These are phyloP conservation scores for Ambrosia hybrid DNA, from an alignment of 140 eudicot genomes.

Conservation along the genomic window DNA sequence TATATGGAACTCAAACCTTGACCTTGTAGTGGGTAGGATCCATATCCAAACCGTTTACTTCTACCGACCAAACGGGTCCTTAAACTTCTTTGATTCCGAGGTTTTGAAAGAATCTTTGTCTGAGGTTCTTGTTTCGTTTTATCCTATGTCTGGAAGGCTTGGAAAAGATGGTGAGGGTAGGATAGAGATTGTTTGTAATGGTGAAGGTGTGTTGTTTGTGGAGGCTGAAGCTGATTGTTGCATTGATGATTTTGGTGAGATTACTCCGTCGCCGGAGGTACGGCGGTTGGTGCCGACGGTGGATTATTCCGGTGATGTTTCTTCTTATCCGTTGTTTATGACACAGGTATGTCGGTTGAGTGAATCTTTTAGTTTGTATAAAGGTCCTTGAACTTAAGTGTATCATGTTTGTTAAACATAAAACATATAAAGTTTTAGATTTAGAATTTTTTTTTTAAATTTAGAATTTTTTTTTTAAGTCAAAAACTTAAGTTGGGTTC, in stretches of 20 bases:
- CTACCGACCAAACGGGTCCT: slow-evolving; percentile 37
- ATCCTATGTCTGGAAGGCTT: slow-evolving; percentile 50
- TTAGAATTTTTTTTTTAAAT: no score
- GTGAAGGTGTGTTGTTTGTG: slow-evolving; percentile 40
- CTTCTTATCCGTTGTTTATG: slow-evolving; percentile 34
- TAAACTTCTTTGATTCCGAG: slow-evolving; percentile 24
- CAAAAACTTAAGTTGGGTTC: no score
- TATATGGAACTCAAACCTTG: slow-evolving; percentile 54
- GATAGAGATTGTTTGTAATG: slow-evolving; percentile 37
- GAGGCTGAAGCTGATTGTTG: slow-evolving; percentile 42
- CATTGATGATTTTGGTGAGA: slow-evolving; percentile 44
- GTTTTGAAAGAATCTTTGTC: slow-evolving; percentile 34
- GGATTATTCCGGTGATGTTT: slow-evolving; percentile 34
- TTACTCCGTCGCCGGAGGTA: slow-evolving; percentile 38
- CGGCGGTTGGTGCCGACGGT: slow-evolving; percentile 35
- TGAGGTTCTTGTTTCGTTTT: slow-evolving; percentile 39
- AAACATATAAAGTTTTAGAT: no score
- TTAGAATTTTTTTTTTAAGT: no score
- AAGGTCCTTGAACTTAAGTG: no score
- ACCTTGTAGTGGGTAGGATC: slow-evolving; percentile 33
- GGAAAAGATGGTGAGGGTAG: slow-evolving; percentile 35
- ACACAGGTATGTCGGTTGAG: slow-evolving; percentile 31
- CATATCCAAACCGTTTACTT: slow-evolving; percentile 43
- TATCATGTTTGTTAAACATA: no score
- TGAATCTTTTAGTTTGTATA: no score